A percentile compares a stretch with the other conserved stretches of the same genome.
These are phyloP conservation scores for Pleurotus cornucopiae DNA, from an alignment of 768 basidiomycete genomes.

Conservation along the genomic window DNA sequence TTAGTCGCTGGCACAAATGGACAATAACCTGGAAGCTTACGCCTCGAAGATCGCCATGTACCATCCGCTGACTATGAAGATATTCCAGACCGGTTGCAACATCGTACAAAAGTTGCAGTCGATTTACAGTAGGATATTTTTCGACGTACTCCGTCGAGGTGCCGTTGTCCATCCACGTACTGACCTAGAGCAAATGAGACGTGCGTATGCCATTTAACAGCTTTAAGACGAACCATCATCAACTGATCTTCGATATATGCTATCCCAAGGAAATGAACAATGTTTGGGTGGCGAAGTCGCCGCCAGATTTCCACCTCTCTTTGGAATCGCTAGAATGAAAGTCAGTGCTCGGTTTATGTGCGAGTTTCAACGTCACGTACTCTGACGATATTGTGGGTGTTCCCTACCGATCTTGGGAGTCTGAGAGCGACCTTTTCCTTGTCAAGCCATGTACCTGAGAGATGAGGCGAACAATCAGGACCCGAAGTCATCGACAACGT, in stretches of 20 bases:
- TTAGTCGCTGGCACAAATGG: neutral
- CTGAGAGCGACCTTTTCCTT: slow-evolving; percentile 31
- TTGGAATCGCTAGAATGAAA: slow-evolving; percentile 31
- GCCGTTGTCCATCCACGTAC: slow-evolving; percentile 42
- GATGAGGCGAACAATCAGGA: neutral
- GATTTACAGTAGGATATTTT: slow-evolving; percentile 25
- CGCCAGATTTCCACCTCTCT: slow-evolving; percentile 40
- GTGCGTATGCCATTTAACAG: neutral
- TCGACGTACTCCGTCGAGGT: slow-evolving; percentile 32
- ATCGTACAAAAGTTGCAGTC: slow-evolving; percentile 32
- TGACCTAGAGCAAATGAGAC: slow-evolving; percentile 24
- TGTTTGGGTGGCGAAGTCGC: slow-evolving; percentile 33
- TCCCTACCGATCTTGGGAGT: slow-evolving; percentile 28
- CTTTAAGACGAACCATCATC: neutral
- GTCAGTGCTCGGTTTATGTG: neutral
- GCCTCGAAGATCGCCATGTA: slow-evolving; percentile 39
- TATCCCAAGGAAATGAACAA: slow-evolving; percentile 33
- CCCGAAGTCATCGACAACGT: neutral
- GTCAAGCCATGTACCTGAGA: slow-evolving; percentile 38
- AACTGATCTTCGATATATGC: neutral
- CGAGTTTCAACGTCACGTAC: slow-evolving; percentile 15
- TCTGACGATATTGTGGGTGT: slow-evolving; percentile 27
- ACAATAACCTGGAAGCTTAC: slow-evolving; percentile 18
- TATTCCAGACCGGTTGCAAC: slow-evolving; percentile 38
- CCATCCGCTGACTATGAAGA: slow-evolving; percentile 30